Evolutionary conservation across 1,284 basidiomycete genomes (phyloP).

Genomic region (Coriolopsis trogii): DNA sequence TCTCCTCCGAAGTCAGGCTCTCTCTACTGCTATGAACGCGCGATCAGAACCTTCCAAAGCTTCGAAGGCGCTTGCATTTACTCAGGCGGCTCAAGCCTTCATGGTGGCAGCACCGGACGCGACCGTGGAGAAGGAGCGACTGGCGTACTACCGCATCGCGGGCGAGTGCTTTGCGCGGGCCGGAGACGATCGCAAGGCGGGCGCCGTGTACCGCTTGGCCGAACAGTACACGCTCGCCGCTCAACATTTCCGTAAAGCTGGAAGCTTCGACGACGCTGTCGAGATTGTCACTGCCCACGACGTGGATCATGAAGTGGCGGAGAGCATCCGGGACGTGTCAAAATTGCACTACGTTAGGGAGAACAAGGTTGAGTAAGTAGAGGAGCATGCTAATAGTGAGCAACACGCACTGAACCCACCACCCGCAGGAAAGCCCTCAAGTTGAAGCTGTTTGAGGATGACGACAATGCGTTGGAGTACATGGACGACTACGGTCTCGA

Average conservation of each 20-base stretch:
- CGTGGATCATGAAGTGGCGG: conserved; percentile 39
- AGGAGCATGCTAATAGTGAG: too few species aligned
- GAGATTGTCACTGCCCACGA: conserved; percentile 40
- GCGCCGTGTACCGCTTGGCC: neutral
- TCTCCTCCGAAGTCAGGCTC: conserved; percentile 44
- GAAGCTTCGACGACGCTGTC: conserved; percentile 57
- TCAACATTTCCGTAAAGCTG: conserved; percentile 47
- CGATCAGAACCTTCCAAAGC: neutral
- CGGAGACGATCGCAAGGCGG: conserved; percentile 43
- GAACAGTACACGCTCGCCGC: conserved; percentile 48
- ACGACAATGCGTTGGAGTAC: conserved; percentile 59
- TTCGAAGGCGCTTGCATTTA: conserved; percentile 42
- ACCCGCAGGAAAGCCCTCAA: conserved; percentile 49
- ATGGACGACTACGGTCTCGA: conserved; percentile 59
- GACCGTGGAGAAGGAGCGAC: conserved; percentile 37
- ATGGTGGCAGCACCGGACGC: too few species aligned
- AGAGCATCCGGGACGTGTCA: conserved; percentile 49
- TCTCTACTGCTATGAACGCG: conserved; percentile 12
- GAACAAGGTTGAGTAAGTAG: conserved; percentile 45
- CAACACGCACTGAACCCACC: too few species aligned
- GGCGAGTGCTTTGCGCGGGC: conserved; percentile 55
- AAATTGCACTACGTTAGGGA: conserved; percentile 54
- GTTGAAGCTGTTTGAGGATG: conserved; percentile 47
- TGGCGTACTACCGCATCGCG: conserved; percentile 48
- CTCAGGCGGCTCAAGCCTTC: conserved; percentile 52